phyloP scores from a whole-genome alignment of 192 early-diverging fungal species.

The Entomortierella chlamydospora region DNA sequence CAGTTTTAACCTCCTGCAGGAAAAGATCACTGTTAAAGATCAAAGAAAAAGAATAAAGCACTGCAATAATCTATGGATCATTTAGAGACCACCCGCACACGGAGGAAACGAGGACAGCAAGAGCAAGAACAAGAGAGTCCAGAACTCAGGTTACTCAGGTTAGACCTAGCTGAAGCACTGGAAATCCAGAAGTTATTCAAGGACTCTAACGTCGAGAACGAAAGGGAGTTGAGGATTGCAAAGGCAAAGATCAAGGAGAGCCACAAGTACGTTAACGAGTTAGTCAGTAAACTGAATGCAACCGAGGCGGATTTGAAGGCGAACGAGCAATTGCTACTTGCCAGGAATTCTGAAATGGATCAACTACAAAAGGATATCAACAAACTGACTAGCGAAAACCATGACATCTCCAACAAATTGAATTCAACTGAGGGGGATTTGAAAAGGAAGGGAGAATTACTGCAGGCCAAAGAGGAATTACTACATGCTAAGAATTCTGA shows the following conservation, averaged over 20 bases:
- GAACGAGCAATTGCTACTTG: conserved; percentile 6
- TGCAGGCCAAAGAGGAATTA: not conserved
- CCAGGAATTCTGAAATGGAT: too few relatives aligned
- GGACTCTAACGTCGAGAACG: not conserved
- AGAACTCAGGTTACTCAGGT: conserved; percentile 39
- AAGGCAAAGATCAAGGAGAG: conserved; percentile 35
- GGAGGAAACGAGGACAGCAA: conserved; percentile 45
- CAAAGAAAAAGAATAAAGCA: conserved; percentile 52
- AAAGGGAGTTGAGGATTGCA: conserved; percentile 43
- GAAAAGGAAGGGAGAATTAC: conserved; percentile 19
- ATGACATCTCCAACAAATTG: too few relatives aligned
- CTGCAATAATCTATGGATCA: conserved; percentile 40
- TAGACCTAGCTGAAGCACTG: conserved; percentile 28
- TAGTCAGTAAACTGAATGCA: too few relatives aligned
- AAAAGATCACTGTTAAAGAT: conserved; percentile 34
- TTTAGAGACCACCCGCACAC: conserved; percentile 35
- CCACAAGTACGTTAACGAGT: too few relatives aligned
- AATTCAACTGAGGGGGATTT: too few relatives aligned
- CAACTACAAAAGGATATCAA: too few relatives aligned
- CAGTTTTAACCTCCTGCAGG: conserved; percentile 33
- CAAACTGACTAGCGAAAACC: too few relatives aligned
- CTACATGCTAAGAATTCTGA: conserved; percentile 13
- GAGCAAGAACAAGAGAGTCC: conserved; percentile 50
- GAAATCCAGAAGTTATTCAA: conserved; percentile 2
- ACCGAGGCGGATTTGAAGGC: too few relatives aligned